Evolutionary conservation across 192 early-diverging fungal species (phyloP).

Genomic region (Bifiguratus adelaidae): DNA sequence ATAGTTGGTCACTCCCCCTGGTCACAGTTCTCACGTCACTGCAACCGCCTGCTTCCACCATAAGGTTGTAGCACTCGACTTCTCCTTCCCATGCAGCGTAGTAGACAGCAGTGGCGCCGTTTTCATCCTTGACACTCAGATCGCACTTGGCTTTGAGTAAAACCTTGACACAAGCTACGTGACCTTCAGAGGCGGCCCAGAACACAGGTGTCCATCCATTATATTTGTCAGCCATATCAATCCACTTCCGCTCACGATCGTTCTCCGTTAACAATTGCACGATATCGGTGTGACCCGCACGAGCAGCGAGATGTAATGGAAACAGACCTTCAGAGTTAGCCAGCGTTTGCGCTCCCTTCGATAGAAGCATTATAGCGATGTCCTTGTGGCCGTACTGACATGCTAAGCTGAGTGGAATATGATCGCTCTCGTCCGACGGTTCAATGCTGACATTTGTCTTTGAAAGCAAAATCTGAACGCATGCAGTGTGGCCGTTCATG

Average conservation of each 20-base stretch:
- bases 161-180: slow-evolving; percentile 67
- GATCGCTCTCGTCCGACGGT: slow-evolving; percentile 38
- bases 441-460: slow-evolving; percentile 53
- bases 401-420: slow-evolving; percentile 76
- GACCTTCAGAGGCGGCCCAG: slow-evolving; percentile 87
- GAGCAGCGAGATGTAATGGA: slow-evolving; percentile 80
- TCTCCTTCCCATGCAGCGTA: slow-evolving; percentile 94
- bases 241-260: slow-evolving; percentile 51
- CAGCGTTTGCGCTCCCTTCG: slow-evolving; percentile 60
- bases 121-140: slow-evolving; percentile 71
- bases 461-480: slow-evolving; percentile 67
- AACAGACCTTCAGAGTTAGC: slow-evolving; percentile 74
- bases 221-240: slow-evolving; percentile 82
- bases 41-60: slow-evolving; percentile 56
- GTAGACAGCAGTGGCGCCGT: slow-evolving; percentile 70
- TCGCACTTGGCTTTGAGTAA: slow-evolving; percentile 70
- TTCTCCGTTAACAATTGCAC: slow-evolving; percentile 61
- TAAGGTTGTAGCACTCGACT: slow-evolving; percentile 62
- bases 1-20: background rate
- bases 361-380: slow-evolving; percentile 74
- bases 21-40: background rate
- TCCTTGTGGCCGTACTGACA: slow-evolving; percentile 86
- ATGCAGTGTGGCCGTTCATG: slow-evolving; percentile 66
- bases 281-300: slow-evolving; percentile 71
- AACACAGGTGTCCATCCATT: slow-evolving; percentile 97